phyloP scores from a whole-genome alignment of 2,329 filamentous ascomycete species.

The Colletotrichum costaricense region DNA sequence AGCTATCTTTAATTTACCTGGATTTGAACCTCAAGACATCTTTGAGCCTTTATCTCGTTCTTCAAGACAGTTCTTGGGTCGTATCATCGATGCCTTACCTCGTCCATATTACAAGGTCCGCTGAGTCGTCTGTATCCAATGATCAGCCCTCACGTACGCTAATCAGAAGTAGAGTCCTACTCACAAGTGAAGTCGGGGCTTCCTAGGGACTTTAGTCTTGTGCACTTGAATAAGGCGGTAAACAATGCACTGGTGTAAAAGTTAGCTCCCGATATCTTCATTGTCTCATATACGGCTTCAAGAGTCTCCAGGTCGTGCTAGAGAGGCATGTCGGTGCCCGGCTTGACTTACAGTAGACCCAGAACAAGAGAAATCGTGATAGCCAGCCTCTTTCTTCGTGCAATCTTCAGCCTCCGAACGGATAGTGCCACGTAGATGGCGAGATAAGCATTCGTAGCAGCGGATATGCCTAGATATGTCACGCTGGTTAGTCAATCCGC shows the following conservation, averaged over 20 bases:
- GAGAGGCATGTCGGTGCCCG: no score
- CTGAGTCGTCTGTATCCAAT: conserved; percentile 1
- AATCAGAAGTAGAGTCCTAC: background rate
- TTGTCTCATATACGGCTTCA: no score
- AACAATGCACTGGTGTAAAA: conserved; percentile 35
- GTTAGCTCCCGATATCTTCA: no score
- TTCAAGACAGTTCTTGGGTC: no score
- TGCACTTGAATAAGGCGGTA: conserved; percentile 48
- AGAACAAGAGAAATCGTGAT: conserved; percentile 50
- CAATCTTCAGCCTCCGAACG: conserved; percentile 50
- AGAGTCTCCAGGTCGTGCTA: no score
- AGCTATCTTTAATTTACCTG: background rate
- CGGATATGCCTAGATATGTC: conserved; percentile 11
- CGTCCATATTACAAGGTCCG: conserved; percentile 26
- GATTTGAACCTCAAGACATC: background rate
- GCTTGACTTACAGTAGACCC: conserved; percentile 35
- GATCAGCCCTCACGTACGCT: background rate
- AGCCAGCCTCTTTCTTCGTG: conserved; percentile 52
- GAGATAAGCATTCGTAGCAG: conserved; percentile 49
- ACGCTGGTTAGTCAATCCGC: background rate
- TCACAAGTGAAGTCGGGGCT: conserved; percentile 43
- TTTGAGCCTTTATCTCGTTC: no score
- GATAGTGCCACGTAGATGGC: conserved; percentile 53
- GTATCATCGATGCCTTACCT: background rate
- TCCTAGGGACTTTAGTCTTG: conserved; percentile 44